These are phyloP conservation scores for Suhomyces canberraensis DNA, from an alignment of 805 yeast genomes.

Conservation along the genomic window DNA sequence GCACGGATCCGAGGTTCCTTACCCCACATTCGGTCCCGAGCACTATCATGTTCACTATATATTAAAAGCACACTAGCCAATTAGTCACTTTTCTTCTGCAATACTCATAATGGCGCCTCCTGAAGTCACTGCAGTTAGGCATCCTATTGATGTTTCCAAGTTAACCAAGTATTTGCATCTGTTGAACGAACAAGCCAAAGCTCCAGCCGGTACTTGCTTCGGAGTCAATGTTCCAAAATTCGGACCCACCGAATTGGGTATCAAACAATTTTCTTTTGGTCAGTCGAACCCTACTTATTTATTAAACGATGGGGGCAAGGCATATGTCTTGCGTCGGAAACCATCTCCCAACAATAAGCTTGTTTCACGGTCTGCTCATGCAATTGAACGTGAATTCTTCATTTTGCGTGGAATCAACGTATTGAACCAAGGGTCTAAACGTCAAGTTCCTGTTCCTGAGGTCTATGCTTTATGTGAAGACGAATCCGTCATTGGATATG, in stretches of 20 bases:
- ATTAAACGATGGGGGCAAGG: slow-evolving; percentile 34
- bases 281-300: slow-evolving; percentile 65
- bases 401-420: slow-evolving; percentile 40
- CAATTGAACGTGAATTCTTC: slow-evolving; percentile 59
- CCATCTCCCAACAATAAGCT: slow-evolving; percentile 50
- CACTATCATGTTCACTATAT: no score
- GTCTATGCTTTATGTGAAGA: slow-evolving; percentile 55
- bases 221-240: slow-evolving; percentile 23
- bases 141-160: slow-evolving; percentile 24
- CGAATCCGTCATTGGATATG: slow-evolving; percentile 50
- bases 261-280: slow-evolving; percentile 58
- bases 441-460: slow-evolving; percentile 52
- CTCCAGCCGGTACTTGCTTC: slow-evolving; percentile 15
- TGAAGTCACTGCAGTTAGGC: slow-evolving; percentile 33
- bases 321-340: slow-evolving; percentile 53
- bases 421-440: slow-evolving; percentile 17
- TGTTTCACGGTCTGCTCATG: slow-evolving; percentile 56
- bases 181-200: slow-evolving; percentile 2
- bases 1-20: background rate
- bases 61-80: no score
- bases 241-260: slow-evolving; percentile 16
- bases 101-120: slow-evolving; percentile 19
- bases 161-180: slow-evolving; percentile 21
- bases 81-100: slow-evolving; percentile 23
- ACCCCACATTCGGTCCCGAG: background rate